These are phyloP conservation scores for Quercus tomentella DNA, from an alignment of 331 rosid species.

Conservation along the genomic window DNA sequence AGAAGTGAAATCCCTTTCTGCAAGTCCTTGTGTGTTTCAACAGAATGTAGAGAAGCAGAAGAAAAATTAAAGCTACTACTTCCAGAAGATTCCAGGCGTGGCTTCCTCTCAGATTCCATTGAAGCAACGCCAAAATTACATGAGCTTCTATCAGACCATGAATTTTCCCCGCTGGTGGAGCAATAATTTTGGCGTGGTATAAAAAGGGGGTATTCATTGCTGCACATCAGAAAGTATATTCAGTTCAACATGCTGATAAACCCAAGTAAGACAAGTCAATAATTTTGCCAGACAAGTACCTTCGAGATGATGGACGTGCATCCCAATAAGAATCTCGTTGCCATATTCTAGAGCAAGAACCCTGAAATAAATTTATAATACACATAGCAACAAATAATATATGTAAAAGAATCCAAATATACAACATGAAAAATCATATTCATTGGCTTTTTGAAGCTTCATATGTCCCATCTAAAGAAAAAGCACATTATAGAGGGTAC, in stretches of 20 bases:
- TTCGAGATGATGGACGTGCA: constrained; percentile 80
- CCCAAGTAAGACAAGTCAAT: constrained; percentile 13
- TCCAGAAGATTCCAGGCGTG: constrained; percentile 69
- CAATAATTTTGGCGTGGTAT: constrained; percentile 93
- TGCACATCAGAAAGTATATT: constrained; percentile 36
- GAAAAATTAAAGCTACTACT: constrained; percentile 73
- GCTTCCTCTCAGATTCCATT: constrained; percentile 89
- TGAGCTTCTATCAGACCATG: constrained; percentile 94
- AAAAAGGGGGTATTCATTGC: constrained; percentile 93
- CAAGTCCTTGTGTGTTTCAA: constrained; percentile 77
- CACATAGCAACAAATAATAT: constrained; percentile 1
- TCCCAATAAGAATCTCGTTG: constrained; percentile 91
- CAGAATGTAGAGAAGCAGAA: constrained; percentile 76
- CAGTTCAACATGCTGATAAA: constrained; percentile 21
- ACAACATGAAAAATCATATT: not conserved
- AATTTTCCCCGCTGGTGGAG: constrained; percentile 77
- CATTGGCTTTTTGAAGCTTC: not conserved
- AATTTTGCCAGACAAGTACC: constrained; percentile 39
- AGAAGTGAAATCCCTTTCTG: constrained; percentile 93
- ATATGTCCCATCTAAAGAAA: constrained; percentile 10
- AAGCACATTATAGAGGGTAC: constrained; percentile 12
- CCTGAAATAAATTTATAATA: constrained; percentile 40
- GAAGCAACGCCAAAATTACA: constrained; percentile 93
- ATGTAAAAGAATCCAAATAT: not conserved
- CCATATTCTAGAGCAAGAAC: constrained; percentile 98